Evolutionary conservation across 371 early-diverging fungal genomes (phyloP), one percentile per base, ranked within the genome.

Genomic region (Rhizopus microsporus): DNA sequence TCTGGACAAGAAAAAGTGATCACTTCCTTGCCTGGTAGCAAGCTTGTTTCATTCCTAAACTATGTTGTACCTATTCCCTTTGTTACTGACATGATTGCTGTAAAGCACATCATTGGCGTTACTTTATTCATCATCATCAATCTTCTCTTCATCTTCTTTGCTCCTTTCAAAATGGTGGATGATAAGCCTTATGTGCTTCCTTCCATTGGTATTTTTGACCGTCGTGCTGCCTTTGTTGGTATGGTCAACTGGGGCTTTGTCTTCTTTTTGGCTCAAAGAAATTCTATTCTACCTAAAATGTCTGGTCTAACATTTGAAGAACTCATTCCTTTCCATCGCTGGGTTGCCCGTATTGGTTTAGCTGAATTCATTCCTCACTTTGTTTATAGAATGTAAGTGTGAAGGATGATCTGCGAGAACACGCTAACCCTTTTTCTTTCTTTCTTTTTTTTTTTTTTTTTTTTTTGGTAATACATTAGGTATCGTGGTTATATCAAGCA

Each of bases 221-320:
- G 79, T 45, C 74, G 79, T 47, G 68, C 70, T 12, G 79, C 79
- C 0, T 78, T 66, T 50, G 51, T 78, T 16, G 75, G 67, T 40
- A 71, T 69, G 67, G 74, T 72, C 47, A 75, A 78, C 39, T 78
- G 75, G 74, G 65, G 71, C 3, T 68, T 73, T 43, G 79, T 75
- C n/a, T 73, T 78, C 55, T 58, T 78, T 15, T 59, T 78, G 5
- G 79, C 72, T 31, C 69, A 75, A 33, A 59, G 79, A 15, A 78
- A 78, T 48, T 69, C 69, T 8, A 47, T 78, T 30, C 44, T 78
- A 7, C 60, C 74, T 7, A 58, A 65, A 29, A 75, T 78, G 70
- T 69, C 70, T 30, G 79, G 79, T 35, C 37, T 75, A 12, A 69
- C 74, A 8, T 74, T 75, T 62, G 76, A 78, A 59, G 64, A 65